A percentile compares a stretch with the other conserved stretches of the same genome.
Conservation (phyloP, 495 filamentous ascomycete genomes). For the Penicillium antarcticum region DNA sequence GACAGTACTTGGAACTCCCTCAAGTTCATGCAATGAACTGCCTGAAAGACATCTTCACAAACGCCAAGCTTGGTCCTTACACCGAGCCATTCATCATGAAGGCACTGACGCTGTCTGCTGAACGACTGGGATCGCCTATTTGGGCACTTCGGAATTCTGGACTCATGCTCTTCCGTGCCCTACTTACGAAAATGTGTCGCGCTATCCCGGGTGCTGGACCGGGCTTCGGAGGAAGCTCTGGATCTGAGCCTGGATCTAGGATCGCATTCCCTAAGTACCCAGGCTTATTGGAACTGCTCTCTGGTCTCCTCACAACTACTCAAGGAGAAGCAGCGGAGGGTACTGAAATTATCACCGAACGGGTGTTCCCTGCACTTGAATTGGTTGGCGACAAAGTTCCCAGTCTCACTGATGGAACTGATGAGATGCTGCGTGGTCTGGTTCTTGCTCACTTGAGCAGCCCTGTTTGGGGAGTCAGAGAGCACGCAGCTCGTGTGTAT, state of each 20-base stretch:
- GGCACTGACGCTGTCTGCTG: constrained; percentile 70
- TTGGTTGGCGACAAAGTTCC: constrained; percentile 61
- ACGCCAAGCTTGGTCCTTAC: constrained; percentile 59
- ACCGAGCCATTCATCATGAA: constrained; percentile 68
- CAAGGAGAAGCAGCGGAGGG: constrained; percentile 32
- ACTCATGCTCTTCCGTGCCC: constrained; percentile 78
- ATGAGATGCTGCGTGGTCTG: constrained; percentile 30
- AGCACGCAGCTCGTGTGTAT: constrained; percentile 82
- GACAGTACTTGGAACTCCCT: constrained; percentile 60
- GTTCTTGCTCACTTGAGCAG: constrained; percentile 56
- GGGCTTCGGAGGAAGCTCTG: constrained; percentile 41
- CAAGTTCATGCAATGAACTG: constrained; percentile 96
- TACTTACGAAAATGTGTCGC: constrained; percentile 66
- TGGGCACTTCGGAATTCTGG: constrained; percentile 95
- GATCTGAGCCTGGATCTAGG: constrained; percentile 39
- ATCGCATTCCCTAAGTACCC: constrained; percentile 63
- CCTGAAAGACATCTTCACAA: constrained; percentile 81
- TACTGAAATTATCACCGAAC: constrained; percentile 55
- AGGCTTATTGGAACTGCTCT: constrained; percentile 62
- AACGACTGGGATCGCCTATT: constrained; percentile 60
- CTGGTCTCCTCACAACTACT: constrained; percentile 57
- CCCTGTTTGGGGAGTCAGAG: constrained; percentile 80
- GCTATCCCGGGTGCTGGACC: constrained; percentile 24
- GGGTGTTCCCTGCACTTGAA: constrained; percentile 84
- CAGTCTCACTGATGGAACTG: constrained; percentile 27